These are phyloP conservation scores for Leccinum imitatum DNA, from an alignment of 768 basidiomycete species.

Conservation along the genomic window DNA sequence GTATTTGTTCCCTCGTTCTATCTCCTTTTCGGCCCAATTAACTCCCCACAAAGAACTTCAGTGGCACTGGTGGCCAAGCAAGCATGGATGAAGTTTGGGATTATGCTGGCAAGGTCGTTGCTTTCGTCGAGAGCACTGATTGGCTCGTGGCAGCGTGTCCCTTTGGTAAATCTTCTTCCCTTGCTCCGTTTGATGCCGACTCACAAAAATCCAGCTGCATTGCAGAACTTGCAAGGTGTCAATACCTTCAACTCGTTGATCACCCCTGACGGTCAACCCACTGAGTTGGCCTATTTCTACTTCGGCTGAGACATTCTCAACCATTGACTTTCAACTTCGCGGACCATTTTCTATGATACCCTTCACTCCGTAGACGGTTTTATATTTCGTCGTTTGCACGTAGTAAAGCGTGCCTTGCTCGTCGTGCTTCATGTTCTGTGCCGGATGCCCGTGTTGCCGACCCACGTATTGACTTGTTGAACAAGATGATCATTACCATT, in stretches of 20 bases:
- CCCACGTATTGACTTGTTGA: slow-evolving; percentile 24
- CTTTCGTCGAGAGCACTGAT: slow-evolving; percentile 42
- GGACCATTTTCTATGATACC: slow-evolving; percentile 20
- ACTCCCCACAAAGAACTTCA: slow-evolving; percentile 48
- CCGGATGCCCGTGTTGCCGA: slow-evolving; percentile 22
- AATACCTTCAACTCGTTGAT: slow-evolving; percentile 54
- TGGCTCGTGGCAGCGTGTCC: slow-evolving; percentile 43
- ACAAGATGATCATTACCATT: slow-evolving; percentile 7
- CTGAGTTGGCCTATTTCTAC: slow-evolving; percentile 50
- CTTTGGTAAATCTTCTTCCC: slow-evolving; percentile 54
- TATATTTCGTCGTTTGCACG: slow-evolving; percentile 1
- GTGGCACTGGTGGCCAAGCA: slow-evolving; percentile 39
- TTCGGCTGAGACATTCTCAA: slow-evolving; percentile 26
- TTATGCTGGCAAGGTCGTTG: slow-evolving; percentile 44
- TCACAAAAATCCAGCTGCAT: slow-evolving; percentile 41
- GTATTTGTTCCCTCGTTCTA: slow-evolving; percentile 30
- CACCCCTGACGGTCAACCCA: slow-evolving; percentile 42
- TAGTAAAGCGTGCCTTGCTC: slow-evolving; percentile 3
- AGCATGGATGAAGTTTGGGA: slow-evolving; percentile 35
- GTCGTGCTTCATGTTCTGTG: slow-evolving; percentile 19
- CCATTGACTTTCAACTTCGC: not conserved
- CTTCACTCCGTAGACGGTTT: slow-evolving; percentile 14
- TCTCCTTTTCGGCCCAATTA: not conserved
- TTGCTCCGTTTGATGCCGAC: not conserved
- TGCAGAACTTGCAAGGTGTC: slow-evolving; percentile 54